Conservation (phyloP, 768 basidiomycete species). For the Boletus pseudopeckii region DNA sequence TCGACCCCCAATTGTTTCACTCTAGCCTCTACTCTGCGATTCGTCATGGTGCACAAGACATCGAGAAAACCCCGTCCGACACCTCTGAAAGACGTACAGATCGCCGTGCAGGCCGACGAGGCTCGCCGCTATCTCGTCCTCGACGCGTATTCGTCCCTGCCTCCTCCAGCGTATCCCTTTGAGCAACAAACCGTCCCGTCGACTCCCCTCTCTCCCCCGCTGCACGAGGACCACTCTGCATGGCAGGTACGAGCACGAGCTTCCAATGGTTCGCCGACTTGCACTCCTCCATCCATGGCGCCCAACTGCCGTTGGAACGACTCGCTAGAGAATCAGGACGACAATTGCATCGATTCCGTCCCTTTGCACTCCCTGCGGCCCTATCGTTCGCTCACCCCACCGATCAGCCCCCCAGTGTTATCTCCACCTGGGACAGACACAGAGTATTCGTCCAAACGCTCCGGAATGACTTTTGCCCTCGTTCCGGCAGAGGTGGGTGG, state of each 20-base stretch:
- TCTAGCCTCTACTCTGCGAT: background rate
- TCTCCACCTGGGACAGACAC: background rate
- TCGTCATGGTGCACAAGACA: slow-evolving; percentile 6
- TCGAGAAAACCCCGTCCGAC: slow-evolving; percentile 5
- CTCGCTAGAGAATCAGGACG: background rate
- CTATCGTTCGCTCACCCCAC: slow-evolving; percentile 12
- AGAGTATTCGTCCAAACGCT: slow-evolving; percentile 17
- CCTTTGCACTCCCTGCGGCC: background rate
- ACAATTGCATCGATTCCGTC: background rate
- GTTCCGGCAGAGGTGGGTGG: slow-evolving; percentile 13
- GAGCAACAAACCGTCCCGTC: background rate
- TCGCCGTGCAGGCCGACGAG: slow-evolving; percentile 8
- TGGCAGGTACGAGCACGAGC: background rate
- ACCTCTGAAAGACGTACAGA: slow-evolving; percentile 19
- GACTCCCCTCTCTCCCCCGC: background rate
- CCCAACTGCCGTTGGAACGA: background rate
- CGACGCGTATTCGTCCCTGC: background rate
- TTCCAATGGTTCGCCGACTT: background rate
- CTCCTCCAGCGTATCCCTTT: slow-evolving; percentile 7
- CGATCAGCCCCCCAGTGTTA: slow-evolving; percentile 15
- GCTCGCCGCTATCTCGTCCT: slow-evolving; percentile 14
- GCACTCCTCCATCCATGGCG: background rate
- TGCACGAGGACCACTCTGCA: background rate
- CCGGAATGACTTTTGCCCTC: slow-evolving; percentile 14
- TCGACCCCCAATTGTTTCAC: background rate